Conservation (phyloP, 345 rosid species). For the Corchorus olitorius region DNA sequence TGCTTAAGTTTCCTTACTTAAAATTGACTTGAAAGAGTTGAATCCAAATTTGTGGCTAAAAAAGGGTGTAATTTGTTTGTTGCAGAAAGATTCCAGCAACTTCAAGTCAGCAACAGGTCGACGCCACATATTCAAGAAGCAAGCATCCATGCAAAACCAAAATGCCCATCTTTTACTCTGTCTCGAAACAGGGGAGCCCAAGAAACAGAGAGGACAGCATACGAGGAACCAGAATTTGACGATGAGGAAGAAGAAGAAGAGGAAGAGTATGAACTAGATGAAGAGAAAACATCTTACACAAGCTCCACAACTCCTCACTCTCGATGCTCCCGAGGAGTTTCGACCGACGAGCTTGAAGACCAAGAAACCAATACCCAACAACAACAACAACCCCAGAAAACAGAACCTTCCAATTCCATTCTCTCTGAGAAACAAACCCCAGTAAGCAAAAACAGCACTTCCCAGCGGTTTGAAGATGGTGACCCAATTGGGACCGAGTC, state of each 20-base stretch:
- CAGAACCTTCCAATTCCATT: constrained; percentile 24
- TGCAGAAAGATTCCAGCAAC: constrained; percentile 46
- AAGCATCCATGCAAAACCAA: constrained; percentile 43
- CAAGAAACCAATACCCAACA: constrained; percentile 20
- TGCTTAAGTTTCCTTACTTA: not conserved
- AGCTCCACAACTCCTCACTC: constrained; percentile 88
- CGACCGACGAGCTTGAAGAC: constrained; percentile 69
- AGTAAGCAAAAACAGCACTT: constrained; percentile 4
- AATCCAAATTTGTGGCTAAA: not conserved
- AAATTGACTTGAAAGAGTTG: not conserved
- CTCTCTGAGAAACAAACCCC: constrained; percentile 20
- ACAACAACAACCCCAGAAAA: not conserved
- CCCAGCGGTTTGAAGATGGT: constrained; percentile 51
- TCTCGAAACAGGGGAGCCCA: constrained; percentile 34
- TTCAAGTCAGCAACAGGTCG: constrained; percentile 25
- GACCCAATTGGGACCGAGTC: constrained; percentile 37
- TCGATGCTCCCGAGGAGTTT: constrained; percentile 77
- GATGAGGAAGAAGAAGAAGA: constrained; percentile 55
- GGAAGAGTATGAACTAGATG: constrained; percentile 59
- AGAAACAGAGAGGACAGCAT: constrained; percentile 20
- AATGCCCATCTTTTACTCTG: constrained; percentile 16
- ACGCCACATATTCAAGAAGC: constrained; percentile 40
- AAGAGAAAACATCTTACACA: constrained; percentile 76
- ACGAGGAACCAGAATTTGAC: constrained; percentile 26
- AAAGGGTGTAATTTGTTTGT: not conserved